Percentiles rank a stretch among this genome's conserved stretches.
Conservation (phyloP, 768 basidiomycete species). For the Agaricus sinodeliciosus region DNA sequence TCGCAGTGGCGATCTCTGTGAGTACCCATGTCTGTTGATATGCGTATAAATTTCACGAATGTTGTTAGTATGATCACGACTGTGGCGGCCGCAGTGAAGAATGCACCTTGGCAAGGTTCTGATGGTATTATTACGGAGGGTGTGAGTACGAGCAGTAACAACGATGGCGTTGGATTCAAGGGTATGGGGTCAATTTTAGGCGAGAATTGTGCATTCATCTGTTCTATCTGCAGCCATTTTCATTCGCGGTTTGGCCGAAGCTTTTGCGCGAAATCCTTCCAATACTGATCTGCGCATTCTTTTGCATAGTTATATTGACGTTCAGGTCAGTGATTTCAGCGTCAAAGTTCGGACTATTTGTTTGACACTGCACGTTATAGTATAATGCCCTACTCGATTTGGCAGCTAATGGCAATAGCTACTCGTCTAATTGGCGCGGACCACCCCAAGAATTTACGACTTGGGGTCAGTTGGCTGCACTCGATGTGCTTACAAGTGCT, state of each 20-base stretch:
- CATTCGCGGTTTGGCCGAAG: conserved; percentile 43
- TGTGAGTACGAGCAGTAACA: conserved; percentile 29
- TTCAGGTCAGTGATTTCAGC: conserved; percentile 31
- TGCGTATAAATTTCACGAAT: neutral
- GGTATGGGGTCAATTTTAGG: conserved; percentile 19
- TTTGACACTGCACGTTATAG: conserved; percentile 17
- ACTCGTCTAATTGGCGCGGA: conserved; percentile 42
- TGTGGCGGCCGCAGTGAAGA: conserved; percentile 35
- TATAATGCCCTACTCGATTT: conserved; percentile 45
- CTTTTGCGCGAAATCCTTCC: conserved; percentile 29
- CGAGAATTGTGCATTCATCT: neutral
- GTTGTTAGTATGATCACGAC: conserved; percentile 17
- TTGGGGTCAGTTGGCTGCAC: conserved; percentile 44
- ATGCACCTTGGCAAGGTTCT: conserved; percentile 36
- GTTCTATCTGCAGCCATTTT: conserved; percentile 23
- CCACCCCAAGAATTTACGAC: conserved; percentile 38
- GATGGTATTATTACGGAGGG: conserved; percentile 51
- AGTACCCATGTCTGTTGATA: conserved; percentile 11
- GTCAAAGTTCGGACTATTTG: neutral
- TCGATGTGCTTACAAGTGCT: conserved; percentile 35
- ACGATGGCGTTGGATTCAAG: conserved; percentile 49
- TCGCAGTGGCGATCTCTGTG: conserved; percentile 35
- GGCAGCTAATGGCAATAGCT: conserved; percentile 34
- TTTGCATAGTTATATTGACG: conserved; percentile 43
- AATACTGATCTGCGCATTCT: conserved; percentile 32